Evolutionary conservation across 495 filamentous ascomycete genomes (phyloP), one percentile per base, ranked within the genome.

Genomic region (Neurospora cerealis): DNA sequence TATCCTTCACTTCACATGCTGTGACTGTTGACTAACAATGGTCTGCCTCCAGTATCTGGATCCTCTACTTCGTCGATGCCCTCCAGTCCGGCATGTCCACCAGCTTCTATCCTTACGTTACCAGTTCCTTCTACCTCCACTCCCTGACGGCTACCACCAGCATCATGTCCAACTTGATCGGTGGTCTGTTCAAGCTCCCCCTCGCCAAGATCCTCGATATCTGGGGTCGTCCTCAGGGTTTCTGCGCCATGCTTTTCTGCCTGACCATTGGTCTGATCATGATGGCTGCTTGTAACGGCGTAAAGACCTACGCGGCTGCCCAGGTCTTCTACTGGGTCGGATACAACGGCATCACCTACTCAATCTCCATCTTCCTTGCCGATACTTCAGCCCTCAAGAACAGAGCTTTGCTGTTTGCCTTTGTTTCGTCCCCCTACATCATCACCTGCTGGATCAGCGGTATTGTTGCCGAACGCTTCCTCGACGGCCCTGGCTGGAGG

Each of bases 161-260:
- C 42, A 81, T 89, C 75, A 79, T 89, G 73, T 83, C 85, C 54
- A 81, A 75, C 46, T 79, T 93, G 75, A 87, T 93, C 72, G 90
- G 87, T 72, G 91, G 90, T 72, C 83, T 91, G 24, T 80, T 84
- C 54, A 90, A 88, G 72, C 81, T 92, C 38, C 85, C 90, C 0
- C 79, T 91, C 19, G 90, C 89, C 62, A 91, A 92, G 79, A 81
- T 92, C 69, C 80, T 92, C 74, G 89, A 93, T 76, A 81, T 90
- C 34, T 92, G 87, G 85, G 91, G 89, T 72, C 85, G 85, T 77
- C 88, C 78, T 72, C 87, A 75, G 78, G 86, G 83, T 42, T 85
- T 83, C 60, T 75, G 78, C n/a, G 71, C 81, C 38, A 81, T 80
- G 77, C 76, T 85, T 17, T 74, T 76, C 37, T 83, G 84, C 69